Evolutionary conservation across 495 filamentous ascomycete species (phyloP).

Genomic region (Neurospora sp.): DNA sequence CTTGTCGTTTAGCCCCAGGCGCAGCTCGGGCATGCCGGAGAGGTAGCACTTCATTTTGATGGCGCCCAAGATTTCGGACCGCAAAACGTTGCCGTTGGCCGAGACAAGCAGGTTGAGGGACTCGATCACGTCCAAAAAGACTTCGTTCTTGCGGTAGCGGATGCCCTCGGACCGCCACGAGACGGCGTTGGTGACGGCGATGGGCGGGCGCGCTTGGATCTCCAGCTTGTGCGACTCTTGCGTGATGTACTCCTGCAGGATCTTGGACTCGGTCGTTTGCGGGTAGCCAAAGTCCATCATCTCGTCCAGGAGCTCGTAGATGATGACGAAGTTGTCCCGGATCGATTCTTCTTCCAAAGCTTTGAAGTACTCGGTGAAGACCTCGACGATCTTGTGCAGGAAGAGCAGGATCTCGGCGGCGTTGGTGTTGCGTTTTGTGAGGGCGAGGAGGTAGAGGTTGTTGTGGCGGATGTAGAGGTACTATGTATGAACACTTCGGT

Average conservation of each 20-base stretch:
- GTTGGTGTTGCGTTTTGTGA: conserved; percentile 98
- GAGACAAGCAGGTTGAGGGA: conserved; percentile 94
- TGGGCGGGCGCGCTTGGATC: conserved; percentile 96
- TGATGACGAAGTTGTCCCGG: conserved; percentile 98
- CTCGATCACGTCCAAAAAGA: conserved; percentile 96
- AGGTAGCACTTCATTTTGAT: conserved; percentile 99
- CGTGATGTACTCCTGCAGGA: conserved; percentile 98
- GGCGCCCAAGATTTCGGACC: conserved; percentile 93
- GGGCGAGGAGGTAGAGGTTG: conserved; percentile 96
- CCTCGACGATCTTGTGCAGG: conserved; percentile 95
- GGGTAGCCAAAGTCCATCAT: conserved; percentile 99
- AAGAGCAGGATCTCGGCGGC: conserved; percentile 97
- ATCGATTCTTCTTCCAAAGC: conserved; percentile 98
- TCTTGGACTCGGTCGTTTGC: conserved; percentile 98
- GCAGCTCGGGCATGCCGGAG: conserved; percentile 95
- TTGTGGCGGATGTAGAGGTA: conserved; percentile 99
- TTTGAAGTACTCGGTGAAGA: conserved; percentile 99
- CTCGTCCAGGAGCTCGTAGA: conserved; percentile 97
- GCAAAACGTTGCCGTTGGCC: conserved; percentile 87
- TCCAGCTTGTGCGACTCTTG: conserved; percentile 99
- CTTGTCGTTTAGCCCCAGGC: conserved; percentile 94
- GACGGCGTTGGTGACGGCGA: conserved; percentile 97
- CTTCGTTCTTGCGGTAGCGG: conserved; percentile 73
- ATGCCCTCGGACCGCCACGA: conserved; percentile 98
- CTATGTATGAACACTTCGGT: conserved; percentile 29